phyloP scores from a whole-genome alignment of 805 yeast genomes.

The Pachysolen tannophilus region DNA sequence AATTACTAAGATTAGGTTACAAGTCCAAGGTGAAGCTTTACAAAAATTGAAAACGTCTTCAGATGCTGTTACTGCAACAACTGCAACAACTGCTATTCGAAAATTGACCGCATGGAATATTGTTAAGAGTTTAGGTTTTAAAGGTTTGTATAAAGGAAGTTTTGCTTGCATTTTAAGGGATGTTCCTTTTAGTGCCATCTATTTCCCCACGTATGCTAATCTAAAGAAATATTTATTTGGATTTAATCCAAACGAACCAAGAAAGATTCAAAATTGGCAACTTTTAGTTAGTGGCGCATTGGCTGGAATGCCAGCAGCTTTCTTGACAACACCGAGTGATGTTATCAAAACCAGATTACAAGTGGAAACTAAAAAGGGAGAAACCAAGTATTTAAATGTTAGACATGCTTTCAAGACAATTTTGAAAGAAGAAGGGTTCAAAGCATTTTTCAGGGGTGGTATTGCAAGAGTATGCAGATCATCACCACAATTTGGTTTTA shows the following conservation, averaged over 20 bases:
- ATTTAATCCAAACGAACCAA: constrained; percentile 66
- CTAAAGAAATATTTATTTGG: constrained; percentile 74
- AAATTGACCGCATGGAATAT: constrained; percentile 57
- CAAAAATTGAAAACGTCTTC: constrained; percentile 29
- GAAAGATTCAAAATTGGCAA: constrained; percentile 67
- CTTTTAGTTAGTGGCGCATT: constrained; percentile 81
- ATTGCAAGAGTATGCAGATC: constrained; percentile 91
- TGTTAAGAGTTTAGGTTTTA: constrained; percentile 69
- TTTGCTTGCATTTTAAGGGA: constrained; percentile 88
- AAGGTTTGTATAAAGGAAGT: constrained; percentile 88
- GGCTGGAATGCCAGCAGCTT: constrained; percentile 98
- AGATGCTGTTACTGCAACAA: constrained; percentile 11
- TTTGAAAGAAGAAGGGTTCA: constrained; percentile 71
- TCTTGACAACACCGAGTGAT: constrained; percentile 93
- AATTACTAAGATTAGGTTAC: constrained; percentile 89
- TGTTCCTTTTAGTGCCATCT: constrained; percentile 94
- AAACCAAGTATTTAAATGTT: constrained; percentile 69
- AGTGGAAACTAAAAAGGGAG: constrained; percentile 71
- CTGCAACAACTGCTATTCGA: constrained; percentile 26
- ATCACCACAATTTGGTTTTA: constrained; percentile 96
- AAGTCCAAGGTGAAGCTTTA: constrained; percentile 74
- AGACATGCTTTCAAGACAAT: constrained; percentile 70
- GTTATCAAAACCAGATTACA: constrained; percentile 94
- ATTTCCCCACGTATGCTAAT: constrained; percentile 95
- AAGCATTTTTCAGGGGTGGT: constrained; percentile 93